These are phyloP conservation scores for Populus simonii DNA, from an alignment of 345 rosid species.

Conservation along the genomic window DNA sequence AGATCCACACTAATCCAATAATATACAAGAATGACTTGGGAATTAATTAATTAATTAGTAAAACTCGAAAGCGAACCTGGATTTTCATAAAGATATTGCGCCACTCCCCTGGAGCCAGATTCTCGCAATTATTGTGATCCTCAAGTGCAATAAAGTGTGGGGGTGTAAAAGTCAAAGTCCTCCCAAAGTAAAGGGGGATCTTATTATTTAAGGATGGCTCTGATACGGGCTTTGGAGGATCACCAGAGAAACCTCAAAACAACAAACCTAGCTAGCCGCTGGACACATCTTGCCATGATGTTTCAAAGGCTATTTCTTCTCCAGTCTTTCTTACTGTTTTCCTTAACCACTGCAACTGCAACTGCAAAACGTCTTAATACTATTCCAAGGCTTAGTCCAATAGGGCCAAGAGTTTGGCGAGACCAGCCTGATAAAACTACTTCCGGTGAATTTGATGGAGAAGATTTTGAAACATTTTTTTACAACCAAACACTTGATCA, in stretches of 20 bases:
- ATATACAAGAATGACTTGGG: too few species aligned
- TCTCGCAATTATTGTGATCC: neutral
- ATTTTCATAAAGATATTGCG: neutral
- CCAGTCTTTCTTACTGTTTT: neutral
- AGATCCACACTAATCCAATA: too few species aligned
- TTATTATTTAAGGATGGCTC: neutral
- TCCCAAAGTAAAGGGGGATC: neutral
- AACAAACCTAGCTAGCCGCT: neutral
- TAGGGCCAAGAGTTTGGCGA: conserved; percentile 2
- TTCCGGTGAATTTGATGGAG: neutral
- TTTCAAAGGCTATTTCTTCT: neutral
- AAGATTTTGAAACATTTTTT: conserved; percentile 28
- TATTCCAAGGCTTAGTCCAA: conserved; percentile 39
- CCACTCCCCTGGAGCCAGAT: neutral
- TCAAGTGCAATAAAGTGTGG: neutral
- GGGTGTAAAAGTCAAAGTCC: neutral
- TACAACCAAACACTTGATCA: conserved; percentile 51
- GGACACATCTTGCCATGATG: conserved; percentile 1
- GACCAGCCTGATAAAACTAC: neutral
- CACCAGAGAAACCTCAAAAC: neutral
- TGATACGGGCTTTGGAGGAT: neutral
- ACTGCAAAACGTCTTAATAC: neutral
- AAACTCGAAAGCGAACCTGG: neutral
- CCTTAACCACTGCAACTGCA: conserved; percentile 3
- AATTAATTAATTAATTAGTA: too few species aligned